Percentiles rank a stretch among this genome's conserved stretches.
Evolutionary conservation across 2,329 filamentous ascomycete species (phyloP).

Genomic region (Leptodontidium sp.): DNA sequence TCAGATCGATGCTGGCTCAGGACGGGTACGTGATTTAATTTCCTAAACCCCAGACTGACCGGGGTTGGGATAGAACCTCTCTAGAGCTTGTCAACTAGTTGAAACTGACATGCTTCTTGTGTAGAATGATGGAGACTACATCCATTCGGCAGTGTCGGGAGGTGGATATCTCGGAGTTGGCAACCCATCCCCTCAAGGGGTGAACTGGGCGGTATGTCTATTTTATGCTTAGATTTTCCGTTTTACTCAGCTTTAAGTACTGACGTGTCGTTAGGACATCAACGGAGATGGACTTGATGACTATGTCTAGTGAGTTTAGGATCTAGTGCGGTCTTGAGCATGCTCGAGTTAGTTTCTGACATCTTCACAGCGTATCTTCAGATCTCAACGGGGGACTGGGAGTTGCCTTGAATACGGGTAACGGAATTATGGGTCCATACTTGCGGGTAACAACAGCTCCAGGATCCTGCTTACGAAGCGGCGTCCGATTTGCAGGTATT

Average conservation of each 20-base stretch:
- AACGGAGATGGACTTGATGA: conserved; percentile 22
- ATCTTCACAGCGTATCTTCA: conserved; percentile 2
- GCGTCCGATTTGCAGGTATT: conserved; percentile 17
- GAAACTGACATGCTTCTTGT: background rate
- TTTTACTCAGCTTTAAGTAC: background rate
- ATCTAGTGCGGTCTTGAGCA: background rate
- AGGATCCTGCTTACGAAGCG: conserved; percentile 10
- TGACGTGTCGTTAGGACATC: background rate
- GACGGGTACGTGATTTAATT: background rate
- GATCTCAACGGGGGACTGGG: conserved; percentile 17
- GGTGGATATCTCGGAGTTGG: conserved; percentile 18
- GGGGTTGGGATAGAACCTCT: background rate
- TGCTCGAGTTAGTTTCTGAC: background rate
- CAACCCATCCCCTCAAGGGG: conserved; percentile 10
- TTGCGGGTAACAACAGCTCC: conserved; percentile 5
- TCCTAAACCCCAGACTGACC: too few relatives aligned
- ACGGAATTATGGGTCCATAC: conserved; percentile 19
- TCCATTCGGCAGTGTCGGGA: conserved; percentile 1
- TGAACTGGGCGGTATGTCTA: conserved; percentile 4
- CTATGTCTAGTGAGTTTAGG: conserved; percentile 18
- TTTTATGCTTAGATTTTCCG: background rate
- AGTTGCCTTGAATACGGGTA: conserved; percentile 24
- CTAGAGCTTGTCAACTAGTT: background rate
- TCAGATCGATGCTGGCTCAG: conserved; percentile 9
- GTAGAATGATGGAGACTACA: conserved; percentile 17